phyloP scores from a whole-genome alignment of 371 early-diverging fungal genomes.

The Mortierella sp. region DNA sequence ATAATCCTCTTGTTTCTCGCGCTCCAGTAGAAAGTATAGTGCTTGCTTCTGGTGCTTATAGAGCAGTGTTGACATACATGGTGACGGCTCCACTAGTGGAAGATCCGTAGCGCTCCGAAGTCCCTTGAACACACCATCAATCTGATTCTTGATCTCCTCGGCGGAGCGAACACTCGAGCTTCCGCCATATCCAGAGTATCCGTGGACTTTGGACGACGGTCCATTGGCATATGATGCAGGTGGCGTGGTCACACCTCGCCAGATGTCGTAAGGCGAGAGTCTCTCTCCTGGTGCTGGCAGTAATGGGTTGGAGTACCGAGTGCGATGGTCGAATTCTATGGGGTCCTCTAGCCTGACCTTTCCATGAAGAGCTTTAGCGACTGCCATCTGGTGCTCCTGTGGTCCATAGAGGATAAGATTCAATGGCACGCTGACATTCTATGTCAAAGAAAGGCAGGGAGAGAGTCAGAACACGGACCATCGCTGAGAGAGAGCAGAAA shows the following conservation, averaged over 20 bases:
- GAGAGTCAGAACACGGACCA: neutral
- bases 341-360: constrained; percentile 33
- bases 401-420: constrained; percentile 41
- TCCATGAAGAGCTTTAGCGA: constrained; percentile 20
- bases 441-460: neutral
- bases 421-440: constrained; percentile 38
- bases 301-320: constrained; percentile 39
- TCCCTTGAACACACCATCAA: constrained; percentile 63
- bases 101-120: constrained; percentile 61
- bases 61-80: constrained; percentile 56
- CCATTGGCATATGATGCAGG: constrained; percentile 17
- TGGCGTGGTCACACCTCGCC: constrained; percentile 30
- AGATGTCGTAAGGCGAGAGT: constrained; percentile 31
- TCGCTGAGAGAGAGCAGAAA: neutral
- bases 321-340: constrained; percentile 37
- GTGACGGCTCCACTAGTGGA: constrained; percentile 56
- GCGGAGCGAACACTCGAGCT: constrained; percentile 23
- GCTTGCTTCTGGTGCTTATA: constrained; percentile 72
- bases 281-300: constrained; percentile 28
- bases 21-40: constrained; percentile 62
- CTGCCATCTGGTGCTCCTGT: constrained; percentile 28
- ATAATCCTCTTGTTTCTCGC: constrained; percentile 57
- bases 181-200: constrained; percentile 22
- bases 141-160: constrained; percentile 58
- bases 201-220: constrained; percentile 10